Base-by-base conservation (phyloP, 2,329 filamentous ascomycete genomes). In the Cryphonectria nitschkei region DNA sequence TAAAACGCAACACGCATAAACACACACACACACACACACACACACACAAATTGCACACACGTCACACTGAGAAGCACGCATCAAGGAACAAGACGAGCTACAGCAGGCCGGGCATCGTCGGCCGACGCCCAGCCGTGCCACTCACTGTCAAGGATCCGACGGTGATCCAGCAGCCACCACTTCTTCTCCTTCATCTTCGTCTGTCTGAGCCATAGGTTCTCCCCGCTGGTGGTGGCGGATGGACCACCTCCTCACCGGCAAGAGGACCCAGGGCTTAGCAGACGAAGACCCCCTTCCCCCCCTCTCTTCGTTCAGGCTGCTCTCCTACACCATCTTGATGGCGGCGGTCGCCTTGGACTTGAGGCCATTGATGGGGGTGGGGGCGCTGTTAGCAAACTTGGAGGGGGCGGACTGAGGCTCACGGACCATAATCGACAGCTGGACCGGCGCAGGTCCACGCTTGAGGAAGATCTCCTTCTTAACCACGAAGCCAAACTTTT, bases 371-470 rank as follows among this genome's bases (percentile, higher is more conserved):
- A 77, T 73, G 54, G 56, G 78, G 61, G 77, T 77, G 73, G 78
- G 74, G 43, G 76, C 72, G 62, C 76, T 73, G 74, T 79, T 80
- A 73, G 68, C 70, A 68, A 72, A 56, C 66, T 78, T 77, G 68
- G 75, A 75, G 64, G 74, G 74, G 62, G 74, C 75, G 58, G 75
- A 71, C 76, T 82, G 82, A 67, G 92, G 92, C 84, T 94, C 91
- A 72, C 93, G 86, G 67, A 95, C 90, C 93, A 97, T 97, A 81
- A 94, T 92, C 77, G 92, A 91, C 79, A 95, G 82, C 70, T 84
- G 84, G 65, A 95, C 86, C 39, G 90, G 87, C 72, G 85, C 83
- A 39, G 81, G 79, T 13, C 84, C 88, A 65, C 90, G 83, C 76
- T 85, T 82, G 76, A 95, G 82, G 77, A 86, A 84, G 74, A 95